Base-by-base conservation (phyloP, 257 asterid genomes). In the Fraxinus americana region DNA sequence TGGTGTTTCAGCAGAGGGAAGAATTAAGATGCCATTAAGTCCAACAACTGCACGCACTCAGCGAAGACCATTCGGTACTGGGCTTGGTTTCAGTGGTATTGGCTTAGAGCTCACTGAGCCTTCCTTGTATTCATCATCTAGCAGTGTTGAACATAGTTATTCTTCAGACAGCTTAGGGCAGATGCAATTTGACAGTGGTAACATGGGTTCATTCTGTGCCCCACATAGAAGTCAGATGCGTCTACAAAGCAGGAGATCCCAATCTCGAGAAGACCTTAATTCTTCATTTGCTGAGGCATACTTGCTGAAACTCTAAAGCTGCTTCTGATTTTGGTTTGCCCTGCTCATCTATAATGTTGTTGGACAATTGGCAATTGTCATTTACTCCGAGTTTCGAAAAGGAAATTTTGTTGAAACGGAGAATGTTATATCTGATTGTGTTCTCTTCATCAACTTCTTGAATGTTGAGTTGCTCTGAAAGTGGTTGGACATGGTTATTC, bases 161-260 rank as follows among this genome's bases (percentile, higher is more conserved):
- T 96, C 99, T 72, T 88, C 98, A 12, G 94, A 94, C 80, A 92
- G 96, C 87, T 85, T 94, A 84, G 97, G 92, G 30, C 94, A 87
- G 88, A 86, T 92, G 93, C 97, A 90, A 48, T 85, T 79, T 66
- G 97, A 90, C 85, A 73, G 72, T 78, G 82, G 69, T 77, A 82
- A 80, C 80, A 79, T 84, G 67, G 84, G 89, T 74, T 80, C 94
- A n/a, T 86, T 86, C 81, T 85, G 98, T 92, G 78, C 91, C 9
- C 89, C 97, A 3, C 90, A 89, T 71, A 74, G 97, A 75, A 77
- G 93, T 48, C 92, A 90, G 75, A 85, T 79, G 89, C 95, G 86
- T 29, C 96, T 94, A 27, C 98, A 92, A 54, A 94, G 98, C 78
- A 85, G 98, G 81, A 85, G 97, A 84, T 96, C 99, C 35, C 98